Evolutionary conservation across 192 early-diverging fungal genomes (phyloP), one percentile per base, ranked within the genome.

Genomic region (Mortierella hygrophila): DNA sequence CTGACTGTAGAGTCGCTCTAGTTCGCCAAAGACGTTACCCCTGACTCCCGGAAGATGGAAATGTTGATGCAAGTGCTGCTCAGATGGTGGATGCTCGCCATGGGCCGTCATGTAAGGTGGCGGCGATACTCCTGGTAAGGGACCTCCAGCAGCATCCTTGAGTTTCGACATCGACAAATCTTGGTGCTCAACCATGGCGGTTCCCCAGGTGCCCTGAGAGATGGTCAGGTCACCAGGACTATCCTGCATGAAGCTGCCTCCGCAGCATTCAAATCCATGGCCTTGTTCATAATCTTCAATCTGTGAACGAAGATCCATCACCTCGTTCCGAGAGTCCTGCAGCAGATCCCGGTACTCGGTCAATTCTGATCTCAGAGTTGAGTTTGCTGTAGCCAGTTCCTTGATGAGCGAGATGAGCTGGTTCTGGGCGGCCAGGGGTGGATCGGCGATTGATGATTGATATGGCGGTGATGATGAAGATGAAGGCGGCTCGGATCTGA

Each of bases 321-420:
- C 85, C 41, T 92, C 91, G 70, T 88, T 89, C 47, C 88, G 71
- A 2, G 88, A 70, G 9, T 92, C 91, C 57, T 88, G 78, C 23
- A 92, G 65, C 11, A 91, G 70, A 44, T 91, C 91, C 13, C 88
- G 83, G 63, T 89, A 91, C 60, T 92, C 92, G 23, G 75, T 75
- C 32, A 91, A 70, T 32, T 91, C 89, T 11, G 79, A 76, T 60
- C 89, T 86, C 15, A 90, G 75, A 63, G 90, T 92, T 72, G 89
- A 88, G 49, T 91, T 92, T 38, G 92, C 85, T 21, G 89, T 90
- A n/a, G 89, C 91, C 2, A 92, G 76, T 70, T 92, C 90, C 81
- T 91, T 92, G 69, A 92, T 92, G 20, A 91, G 57, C 0, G 80
- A 78, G 6, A 91, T 88, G 20, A 92, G 80, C 70, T 92, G 90